Conservation (phyloP, 2,329 filamentous ascomycete species). For the Knufia petricola region DNA sequence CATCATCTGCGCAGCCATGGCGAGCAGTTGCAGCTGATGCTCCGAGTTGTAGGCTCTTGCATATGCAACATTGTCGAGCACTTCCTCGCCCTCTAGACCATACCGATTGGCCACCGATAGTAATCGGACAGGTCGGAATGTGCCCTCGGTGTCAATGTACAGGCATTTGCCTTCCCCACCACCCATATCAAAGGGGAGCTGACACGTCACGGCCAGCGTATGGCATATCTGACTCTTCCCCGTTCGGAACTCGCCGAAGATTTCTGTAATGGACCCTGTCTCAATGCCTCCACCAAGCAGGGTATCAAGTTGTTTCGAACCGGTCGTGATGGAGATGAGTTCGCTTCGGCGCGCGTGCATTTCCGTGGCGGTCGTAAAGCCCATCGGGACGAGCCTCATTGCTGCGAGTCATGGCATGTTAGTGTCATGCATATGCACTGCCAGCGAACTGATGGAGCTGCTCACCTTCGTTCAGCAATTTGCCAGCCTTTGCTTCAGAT, state of each 20-base stretch:
- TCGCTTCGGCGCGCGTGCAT: conserved; percentile 97
- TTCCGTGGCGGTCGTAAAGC: conserved; percentile 96
- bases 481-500: conserved; percentile 89
- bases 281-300: conserved; percentile 89
- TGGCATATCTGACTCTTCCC: conserved; percentile 99
- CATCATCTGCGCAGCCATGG: conserved; percentile 97
- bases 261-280: conserved; percentile 93
- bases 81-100: conserved; percentile 90
- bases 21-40: conserved; percentile 88
- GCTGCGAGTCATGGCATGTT: conserved; percentile 42
- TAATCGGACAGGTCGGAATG: conserved; percentile 83
- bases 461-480: conserved; percentile 78
- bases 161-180: conserved; percentile 96
- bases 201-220: conserved; percentile 95
- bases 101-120: conserved; percentile 89
- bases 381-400: conserved; percentile 94
- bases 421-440: conserved; percentile 12
- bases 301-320: conserved; percentile 94
- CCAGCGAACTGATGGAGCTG: conserved; percentile 2
- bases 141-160: conserved; percentile 97
- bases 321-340: conserved; percentile 94
- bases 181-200: conserved; percentile 97
- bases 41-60: conserved; percentile 97
- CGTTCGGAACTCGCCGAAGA: conserved; percentile 95
- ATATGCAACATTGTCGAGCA: conserved; percentile 96